These are phyloP conservation scores for Galeopsis tetrahit DNA, from an alignment of 257 asterid genomes.

Conservation along the genomic window DNA sequence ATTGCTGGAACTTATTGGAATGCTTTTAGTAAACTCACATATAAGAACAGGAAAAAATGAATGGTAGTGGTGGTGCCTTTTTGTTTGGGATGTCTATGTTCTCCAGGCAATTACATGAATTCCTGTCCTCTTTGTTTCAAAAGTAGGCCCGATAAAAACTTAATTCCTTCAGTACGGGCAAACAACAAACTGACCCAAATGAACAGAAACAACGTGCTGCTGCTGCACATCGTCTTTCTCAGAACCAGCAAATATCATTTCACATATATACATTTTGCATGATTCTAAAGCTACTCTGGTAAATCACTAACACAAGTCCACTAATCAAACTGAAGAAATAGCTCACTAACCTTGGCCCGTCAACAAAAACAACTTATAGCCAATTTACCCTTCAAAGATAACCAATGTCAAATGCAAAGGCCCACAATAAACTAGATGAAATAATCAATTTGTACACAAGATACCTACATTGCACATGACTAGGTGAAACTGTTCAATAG, in stretches of 20 bases:
- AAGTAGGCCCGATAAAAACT: neutral
- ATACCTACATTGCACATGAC: neutral
- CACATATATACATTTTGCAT: neutral
- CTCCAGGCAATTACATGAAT: neutral
- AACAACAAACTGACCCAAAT: neutral
- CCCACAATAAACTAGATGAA: conserved; percentile 1
- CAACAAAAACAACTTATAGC: neutral
- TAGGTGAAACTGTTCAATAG: neutral
- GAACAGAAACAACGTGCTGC: neutral
- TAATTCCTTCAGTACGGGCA: neutral
- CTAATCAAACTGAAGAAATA: neutral
- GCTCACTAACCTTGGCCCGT: conserved; percentile 5
- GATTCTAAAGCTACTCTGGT: neutral
- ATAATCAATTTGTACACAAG: neutral
- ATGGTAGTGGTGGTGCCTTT: neutral
- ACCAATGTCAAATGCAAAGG: conserved; percentile 9
- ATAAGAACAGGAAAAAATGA: neutral
- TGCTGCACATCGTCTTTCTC: neutral
- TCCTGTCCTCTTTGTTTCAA: neutral
- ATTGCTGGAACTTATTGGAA: neutral
- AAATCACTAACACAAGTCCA: neutral
- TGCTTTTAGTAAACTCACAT: neutral
- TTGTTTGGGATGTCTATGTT: neutral
- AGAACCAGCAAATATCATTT: neutral
- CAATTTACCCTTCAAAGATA: neutral